These are phyloP conservation scores for Pythium monospermum DNA, from an alignment of 352 stramenopile species.

Conservation along the genomic window DNA sequence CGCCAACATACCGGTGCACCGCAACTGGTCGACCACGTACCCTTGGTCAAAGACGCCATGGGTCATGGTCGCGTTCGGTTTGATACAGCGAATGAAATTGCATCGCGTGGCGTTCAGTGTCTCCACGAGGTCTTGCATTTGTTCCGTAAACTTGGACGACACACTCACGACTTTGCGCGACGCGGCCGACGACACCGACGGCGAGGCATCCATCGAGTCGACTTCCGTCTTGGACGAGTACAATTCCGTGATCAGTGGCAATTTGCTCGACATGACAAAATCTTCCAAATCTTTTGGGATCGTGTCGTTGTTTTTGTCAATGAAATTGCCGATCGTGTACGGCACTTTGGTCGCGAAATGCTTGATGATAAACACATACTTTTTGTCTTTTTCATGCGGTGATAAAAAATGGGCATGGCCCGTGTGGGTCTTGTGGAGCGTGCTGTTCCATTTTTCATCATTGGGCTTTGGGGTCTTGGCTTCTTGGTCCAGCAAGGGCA, in stretches of 20 bases:
- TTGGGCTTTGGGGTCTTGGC: slow-evolving; percentile 73
- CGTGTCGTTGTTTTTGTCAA: slow-evolving; percentile 96
- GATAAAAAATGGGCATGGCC: slow-evolving; percentile 68
- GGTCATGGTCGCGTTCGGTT: slow-evolving; percentile 85
- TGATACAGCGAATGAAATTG: slow-evolving; percentile 90
- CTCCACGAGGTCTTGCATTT: slow-evolving; percentile 84
- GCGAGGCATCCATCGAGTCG: slow-evolving; percentile 40
- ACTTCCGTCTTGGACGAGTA: slow-evolving; percentile 61
- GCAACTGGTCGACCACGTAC: slow-evolving; percentile 88
- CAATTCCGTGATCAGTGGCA: slow-evolving; percentile 74
- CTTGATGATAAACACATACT: slow-evolving; percentile 93
- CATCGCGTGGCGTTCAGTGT: slow-evolving; percentile 82
- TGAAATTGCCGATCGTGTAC: slow-evolving; percentile 94
- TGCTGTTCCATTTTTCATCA: slow-evolving; percentile 84
- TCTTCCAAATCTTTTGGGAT: slow-evolving; percentile 90
- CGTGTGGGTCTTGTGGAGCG: slow-evolving; percentile 74
- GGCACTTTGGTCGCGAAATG: slow-evolving; percentile 95
- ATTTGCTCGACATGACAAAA: slow-evolving; percentile 79
- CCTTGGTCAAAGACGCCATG: slow-evolving; percentile 81
- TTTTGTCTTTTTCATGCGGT: slow-evolving; percentile 85
- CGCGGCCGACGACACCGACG: slow-evolving; percentile 25
- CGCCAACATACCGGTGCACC: slow-evolving; percentile 85
- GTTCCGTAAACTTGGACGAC: slow-evolving; percentile 80
- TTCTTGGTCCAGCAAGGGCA: slow-evolving; percentile 77
- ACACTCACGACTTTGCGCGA: slow-evolving; percentile 50